These are phyloP conservation scores for Leccinum obscurum DNA, from an alignment of 768 basidiomycete genomes.

Conservation along the genomic window DNA sequence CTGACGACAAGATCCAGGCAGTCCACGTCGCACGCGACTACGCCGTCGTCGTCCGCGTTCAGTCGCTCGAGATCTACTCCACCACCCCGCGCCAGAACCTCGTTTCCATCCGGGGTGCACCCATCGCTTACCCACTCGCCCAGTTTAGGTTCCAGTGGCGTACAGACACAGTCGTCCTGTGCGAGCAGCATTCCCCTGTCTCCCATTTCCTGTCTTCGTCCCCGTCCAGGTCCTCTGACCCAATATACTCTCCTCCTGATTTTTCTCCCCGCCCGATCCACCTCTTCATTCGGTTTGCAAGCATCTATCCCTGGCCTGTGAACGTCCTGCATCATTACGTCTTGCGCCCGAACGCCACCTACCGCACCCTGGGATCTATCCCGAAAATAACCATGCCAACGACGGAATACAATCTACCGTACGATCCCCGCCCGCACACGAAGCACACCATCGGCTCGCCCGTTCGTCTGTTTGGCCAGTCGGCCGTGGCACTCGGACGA, in stretches of 20 bases:
- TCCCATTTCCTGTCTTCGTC: not conserved
- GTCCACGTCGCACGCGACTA: conserved; percentile 44
- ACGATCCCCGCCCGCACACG: conserved; percentile 37
- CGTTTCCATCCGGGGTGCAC: conserved; percentile 14
- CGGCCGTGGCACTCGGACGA: conserved; percentile 53
- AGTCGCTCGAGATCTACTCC: conserved; percentile 45
- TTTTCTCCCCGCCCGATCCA: conserved; percentile 38
- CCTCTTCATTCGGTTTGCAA: conserved; percentile 59
- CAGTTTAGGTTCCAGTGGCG: conserved; percentile 54
- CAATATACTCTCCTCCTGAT: not conserved
- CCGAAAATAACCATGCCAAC: conserved; percentile 1
- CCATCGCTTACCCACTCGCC: conserved; percentile 44
- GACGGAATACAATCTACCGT: conserved; percentile 44
- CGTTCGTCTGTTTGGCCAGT: conserved; percentile 54
- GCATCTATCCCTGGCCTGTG: conserved; percentile 64
- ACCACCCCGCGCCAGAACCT: conserved; percentile 27
- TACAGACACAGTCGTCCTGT: conserved; percentile 51
- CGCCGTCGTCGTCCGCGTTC: conserved; percentile 45
- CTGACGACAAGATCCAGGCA: conserved; percentile 43
- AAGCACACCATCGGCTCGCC: conserved; percentile 51
- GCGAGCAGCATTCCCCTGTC: conserved; percentile 24
- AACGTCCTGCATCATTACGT: conserved; percentile 67
- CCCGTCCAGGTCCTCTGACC: not conserved
- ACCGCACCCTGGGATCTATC: conserved; percentile 14
- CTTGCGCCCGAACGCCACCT: conserved; percentile 46